Evolutionary conservation across 768 basidiomycete species (phyloP).

Genomic region (Epithele typhae): DNA sequence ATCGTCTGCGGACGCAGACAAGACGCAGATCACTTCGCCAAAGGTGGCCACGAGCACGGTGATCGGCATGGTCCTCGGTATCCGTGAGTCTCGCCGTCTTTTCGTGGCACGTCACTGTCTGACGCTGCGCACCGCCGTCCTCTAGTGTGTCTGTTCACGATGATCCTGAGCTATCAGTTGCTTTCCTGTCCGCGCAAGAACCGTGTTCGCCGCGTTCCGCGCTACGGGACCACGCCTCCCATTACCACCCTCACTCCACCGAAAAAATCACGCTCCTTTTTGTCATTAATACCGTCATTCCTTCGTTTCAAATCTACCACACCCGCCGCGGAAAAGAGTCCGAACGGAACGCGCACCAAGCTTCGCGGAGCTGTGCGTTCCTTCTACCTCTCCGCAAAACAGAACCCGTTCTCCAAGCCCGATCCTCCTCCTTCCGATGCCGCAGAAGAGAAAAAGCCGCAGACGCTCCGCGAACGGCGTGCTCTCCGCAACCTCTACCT

Average conservation of each 20-base stretch:
- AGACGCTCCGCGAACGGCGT: constrained; percentile 5
- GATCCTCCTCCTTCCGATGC: too few relatives aligned
- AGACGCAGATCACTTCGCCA: constrained; percentile 7
- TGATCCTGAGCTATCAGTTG: constrained; percentile 17
- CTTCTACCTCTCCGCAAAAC: constrained; percentile 12
- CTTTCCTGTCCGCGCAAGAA: constrained; percentile 9
- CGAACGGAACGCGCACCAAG: not conserved
- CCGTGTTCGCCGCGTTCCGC: not conserved
- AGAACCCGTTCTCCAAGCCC: too few relatives aligned
- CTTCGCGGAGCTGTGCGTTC: constrained; percentile 5
- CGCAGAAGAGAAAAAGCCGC: not conserved
- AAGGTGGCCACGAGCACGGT: constrained; percentile 15
- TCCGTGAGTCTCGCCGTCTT: constrained; percentile 7
- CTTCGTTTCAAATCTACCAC: not conserved
- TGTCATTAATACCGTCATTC: not conserved
- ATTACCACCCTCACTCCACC: constrained; percentile 1
- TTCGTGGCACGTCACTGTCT: not conserved
- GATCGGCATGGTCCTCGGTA: constrained; percentile 16
- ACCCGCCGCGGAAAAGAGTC: not conserved
- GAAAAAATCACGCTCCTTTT: constrained; percentile 6
- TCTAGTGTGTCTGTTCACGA: constrained; percentile 15
- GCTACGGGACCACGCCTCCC: not conserved
- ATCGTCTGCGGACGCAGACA: not conserved
- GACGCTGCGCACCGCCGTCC: not conserved
- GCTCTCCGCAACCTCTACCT: constrained; percentile 8